A percentile compares a stretch with the other conserved stretches of the same genome.
phyloP scores from a whole-genome alignment of 805 yeast species.

The Diddensiella transvaalensis region DNA sequence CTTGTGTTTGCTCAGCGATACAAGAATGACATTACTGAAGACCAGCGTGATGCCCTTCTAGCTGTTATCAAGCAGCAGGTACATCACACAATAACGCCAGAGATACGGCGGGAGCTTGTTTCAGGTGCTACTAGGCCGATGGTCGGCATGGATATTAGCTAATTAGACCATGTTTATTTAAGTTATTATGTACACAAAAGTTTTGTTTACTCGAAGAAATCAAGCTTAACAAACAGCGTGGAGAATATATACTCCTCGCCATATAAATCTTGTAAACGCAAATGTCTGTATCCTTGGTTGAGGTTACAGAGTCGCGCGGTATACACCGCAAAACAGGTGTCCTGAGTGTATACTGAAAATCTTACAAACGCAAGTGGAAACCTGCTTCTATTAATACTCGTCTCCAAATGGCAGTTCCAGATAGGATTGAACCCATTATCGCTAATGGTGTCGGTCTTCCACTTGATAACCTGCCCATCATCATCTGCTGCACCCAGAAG shows the following conservation, averaged over 20 bases:
- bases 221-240: constrained; percentile 43
- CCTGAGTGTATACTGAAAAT: constrained; percentile 34
- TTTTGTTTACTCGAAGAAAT: neutral
- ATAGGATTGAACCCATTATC: constrained; percentile 83
- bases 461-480: constrained; percentile 4
- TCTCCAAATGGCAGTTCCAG: constrained; percentile 62
- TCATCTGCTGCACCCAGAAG: constrained; percentile 43
- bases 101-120: constrained; percentile 85
- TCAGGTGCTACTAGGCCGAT: constrained; percentile 55
- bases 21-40: constrained; percentile 97
- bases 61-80: constrained; percentile 88
- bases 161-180: neutral
- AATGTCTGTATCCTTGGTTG: constrained; percentile 76
- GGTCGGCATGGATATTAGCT: constrained; percentile 21
- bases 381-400: constrained; percentile 35
- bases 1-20: constrained; percentile 92
- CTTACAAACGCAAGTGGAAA: constrained; percentile 36
- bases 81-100: constrained; percentile 87
- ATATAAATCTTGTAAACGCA: constrained; percentile 68
- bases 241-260: constrained; percentile 77
- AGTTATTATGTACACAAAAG: neutral
- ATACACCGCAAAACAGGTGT: constrained; percentile 50
- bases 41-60: constrained; percentile 89
- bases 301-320: constrained; percentile 61
- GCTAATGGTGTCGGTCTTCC: constrained; percentile 17